These are phyloP conservation scores for Arctostaphylos glauca DNA, from an alignment of 148 eudicot genomes.

Conservation along the genomic window DNA sequence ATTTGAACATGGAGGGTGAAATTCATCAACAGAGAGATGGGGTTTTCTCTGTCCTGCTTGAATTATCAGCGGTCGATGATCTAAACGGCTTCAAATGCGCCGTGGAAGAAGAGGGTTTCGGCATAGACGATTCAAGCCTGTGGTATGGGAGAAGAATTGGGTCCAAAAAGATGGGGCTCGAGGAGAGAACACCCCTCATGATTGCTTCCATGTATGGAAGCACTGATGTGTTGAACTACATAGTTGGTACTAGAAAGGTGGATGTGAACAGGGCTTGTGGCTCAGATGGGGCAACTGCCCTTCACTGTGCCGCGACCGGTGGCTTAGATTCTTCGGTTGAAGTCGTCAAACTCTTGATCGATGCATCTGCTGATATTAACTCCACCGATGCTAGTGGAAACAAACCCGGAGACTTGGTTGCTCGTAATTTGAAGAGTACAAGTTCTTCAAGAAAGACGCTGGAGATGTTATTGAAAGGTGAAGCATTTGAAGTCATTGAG, in stretches of 20 bases:
- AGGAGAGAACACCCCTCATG: conserved; percentile 82
- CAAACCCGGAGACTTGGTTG: conserved; percentile 57
- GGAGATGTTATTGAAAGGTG: conserved; percentile 43
- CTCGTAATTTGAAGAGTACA: conserved; percentile 30
- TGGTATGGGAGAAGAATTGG: conserved; percentile 86
- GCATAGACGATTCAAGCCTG: conserved; percentile 38
- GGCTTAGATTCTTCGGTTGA: conserved; percentile 41
- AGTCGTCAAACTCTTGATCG: conserved; percentile 46
- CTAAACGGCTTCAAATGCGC: conserved; percentile 40
- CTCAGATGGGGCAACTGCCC: conserved; percentile 70
- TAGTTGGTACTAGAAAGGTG: conserved; percentile 35
- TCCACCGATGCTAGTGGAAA: conserved; percentile 55
- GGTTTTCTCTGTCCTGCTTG: conserved; percentile 50
- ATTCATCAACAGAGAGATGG: conserved; percentile 21
- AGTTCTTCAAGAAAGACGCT: conserved; percentile 25
- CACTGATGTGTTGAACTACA: conserved; percentile 40
- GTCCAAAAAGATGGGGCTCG: conserved; percentile 61
- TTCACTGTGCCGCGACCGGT: conserved; percentile 85
- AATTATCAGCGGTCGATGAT: conserved; percentile 72
- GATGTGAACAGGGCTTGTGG: conserved; percentile 65
- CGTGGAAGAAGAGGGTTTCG: conserved; percentile 45
- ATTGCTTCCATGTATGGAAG: conserved; percentile 77
- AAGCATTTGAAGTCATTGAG: conserved; percentile 7
- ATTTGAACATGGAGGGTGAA: conserved; percentile 37
- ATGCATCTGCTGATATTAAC: conserved; percentile 48